Evolutionary conservation across 2,329 filamentous ascomycete genomes (phyloP), one percentile per base, ranked within the genome.

Genomic region (Penicillium sp.): DNA sequence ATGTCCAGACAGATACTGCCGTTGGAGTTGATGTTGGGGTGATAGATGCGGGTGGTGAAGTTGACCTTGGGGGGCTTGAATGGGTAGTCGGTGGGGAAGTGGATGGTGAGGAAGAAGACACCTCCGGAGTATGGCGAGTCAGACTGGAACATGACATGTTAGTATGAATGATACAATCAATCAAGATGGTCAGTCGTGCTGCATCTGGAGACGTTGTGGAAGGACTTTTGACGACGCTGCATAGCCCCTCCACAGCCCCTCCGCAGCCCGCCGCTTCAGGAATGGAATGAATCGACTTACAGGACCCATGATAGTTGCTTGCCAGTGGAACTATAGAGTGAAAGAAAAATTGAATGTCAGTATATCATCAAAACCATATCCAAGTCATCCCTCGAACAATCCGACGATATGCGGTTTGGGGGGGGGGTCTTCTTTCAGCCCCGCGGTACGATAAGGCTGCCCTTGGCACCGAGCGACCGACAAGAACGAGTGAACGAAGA

Each of bases 41-140:
- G 95, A 81, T 99, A 99, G 85, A 99, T 98, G 78, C 94, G 91
- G 69, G 95, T 99, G 74, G 93, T 98, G 88, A 99, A 99, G 90
- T 97, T 97, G 83, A 99, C 93, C 88, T 99, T 99, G 73, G 95
- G 95, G 67, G 95, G 95, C 90, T 99, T 99, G 88, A 99, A 99
- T 45, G 95, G 95, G 83, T 99, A 99, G 86, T 99, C 95, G 86
- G 95, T 99, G 72, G 95, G 95, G 86, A 99, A 98, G 84, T 97
- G 93, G 78, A 99, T 99, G 72, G 91, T 90, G 70, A 99, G 88
- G 89, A 99, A 99, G 87, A 99, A 99, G 73, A 99, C 94, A 77
- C 95, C 95, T 79, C 94, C 93, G 55, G 93, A 92, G 86, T 98
- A 99, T 80, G 95, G 95, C 76, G 93, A 97, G 82, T 98, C 95